Percentiles rank a stretch among this genome's conserved stretches.
Evolutionary conservation across 164 flowering plant species (phyloP).

Genomic region (Magnolia officinalis): DNA sequence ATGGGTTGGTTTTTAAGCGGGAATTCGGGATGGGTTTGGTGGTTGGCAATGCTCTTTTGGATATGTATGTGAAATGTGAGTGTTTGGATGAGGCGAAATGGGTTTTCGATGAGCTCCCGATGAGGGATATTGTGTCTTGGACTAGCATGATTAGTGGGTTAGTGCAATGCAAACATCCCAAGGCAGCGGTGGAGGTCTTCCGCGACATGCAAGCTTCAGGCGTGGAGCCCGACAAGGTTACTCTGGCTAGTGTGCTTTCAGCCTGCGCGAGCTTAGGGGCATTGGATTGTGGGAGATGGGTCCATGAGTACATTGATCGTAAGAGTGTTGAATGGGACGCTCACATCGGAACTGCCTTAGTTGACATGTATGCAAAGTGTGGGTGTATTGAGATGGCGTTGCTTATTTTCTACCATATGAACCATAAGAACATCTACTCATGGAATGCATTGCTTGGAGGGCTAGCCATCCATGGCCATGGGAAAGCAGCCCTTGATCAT

Average conservation of each 20-base stretch:
- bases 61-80: constrained; percentile 50
- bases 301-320: constrained; percentile 40
- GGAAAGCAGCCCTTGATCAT: constrained; percentile 31
- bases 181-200: constrained; percentile 40
- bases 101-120: constrained; percentile 35
- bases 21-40: constrained; percentile 13
- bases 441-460: constrained; percentile 56
- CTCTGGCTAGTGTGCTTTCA: constrained; percentile 47
- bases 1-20: constrained; percentile 35
- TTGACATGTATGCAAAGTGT: constrained; percentile 64
- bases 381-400: constrained; percentile 48
- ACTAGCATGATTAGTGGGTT: constrained; percentile 47
- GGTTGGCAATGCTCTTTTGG: constrained; percentile 44
- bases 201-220: constrained; percentile 31
- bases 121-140: constrained; percentile 52
- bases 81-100: constrained; percentile 31
- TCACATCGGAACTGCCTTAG: constrained; percentile 47
- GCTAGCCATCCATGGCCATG: constrained; percentile 53
- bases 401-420: constrained; percentile 25
- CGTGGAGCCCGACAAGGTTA: constrained; percentile 37
- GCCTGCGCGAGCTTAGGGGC: constrained; percentile 59
- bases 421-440: constrained; percentile 27
- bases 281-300: constrained; percentile 48
- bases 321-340: constrained; percentile 36
- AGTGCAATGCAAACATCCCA: constrained; percentile 34